Percentiles rank a stretch among this genome's conserved stretches.
Conservation (phyloP, 1,139 yeast genomes). For the Blastobotrys capitulatus region DNA sequence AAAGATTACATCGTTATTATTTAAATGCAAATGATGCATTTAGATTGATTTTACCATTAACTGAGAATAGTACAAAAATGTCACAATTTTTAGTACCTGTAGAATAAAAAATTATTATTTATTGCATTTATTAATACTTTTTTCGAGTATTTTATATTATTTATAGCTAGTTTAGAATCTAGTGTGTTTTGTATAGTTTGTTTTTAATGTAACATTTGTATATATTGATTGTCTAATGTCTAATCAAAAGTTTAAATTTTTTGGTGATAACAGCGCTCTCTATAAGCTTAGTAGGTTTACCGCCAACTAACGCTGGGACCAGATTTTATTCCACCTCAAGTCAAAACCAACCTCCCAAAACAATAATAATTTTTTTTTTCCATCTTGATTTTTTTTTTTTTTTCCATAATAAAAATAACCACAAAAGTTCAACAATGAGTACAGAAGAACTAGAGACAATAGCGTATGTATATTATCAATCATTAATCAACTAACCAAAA, state of each 20-base stretch:
- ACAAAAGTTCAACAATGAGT: neutral
- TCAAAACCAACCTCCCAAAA: neutral
- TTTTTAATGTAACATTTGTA: neutral
- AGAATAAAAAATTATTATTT: neutral
- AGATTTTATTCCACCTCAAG: no score
- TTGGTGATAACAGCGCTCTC: no score
- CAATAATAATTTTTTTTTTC: neutral
- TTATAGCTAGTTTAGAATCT: no score
- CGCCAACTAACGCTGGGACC: no score
- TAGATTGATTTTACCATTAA: constrained; percentile 65
- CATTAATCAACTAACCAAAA: neutral
- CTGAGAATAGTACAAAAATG: constrained; percentile 44
- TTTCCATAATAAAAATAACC: neutral
- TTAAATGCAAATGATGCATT: constrained; percentile 91
- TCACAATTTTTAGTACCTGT: constrained; percentile 30
- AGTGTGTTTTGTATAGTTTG: neutral
- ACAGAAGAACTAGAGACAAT: neutral
- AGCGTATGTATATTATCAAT: neutral
- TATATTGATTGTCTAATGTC: neutral
- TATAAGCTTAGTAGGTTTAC: no score
- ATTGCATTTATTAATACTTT: neutral
- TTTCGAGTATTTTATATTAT: neutral
- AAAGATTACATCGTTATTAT: constrained; percentile 80
- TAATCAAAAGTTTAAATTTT: no score
- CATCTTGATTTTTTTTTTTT: neutral